A percentile compares a stretch with the other conserved stretches of the same genome.
Conservation (phyloP, 78 protist species). For the Monocercomonoides exilis region DNA sequence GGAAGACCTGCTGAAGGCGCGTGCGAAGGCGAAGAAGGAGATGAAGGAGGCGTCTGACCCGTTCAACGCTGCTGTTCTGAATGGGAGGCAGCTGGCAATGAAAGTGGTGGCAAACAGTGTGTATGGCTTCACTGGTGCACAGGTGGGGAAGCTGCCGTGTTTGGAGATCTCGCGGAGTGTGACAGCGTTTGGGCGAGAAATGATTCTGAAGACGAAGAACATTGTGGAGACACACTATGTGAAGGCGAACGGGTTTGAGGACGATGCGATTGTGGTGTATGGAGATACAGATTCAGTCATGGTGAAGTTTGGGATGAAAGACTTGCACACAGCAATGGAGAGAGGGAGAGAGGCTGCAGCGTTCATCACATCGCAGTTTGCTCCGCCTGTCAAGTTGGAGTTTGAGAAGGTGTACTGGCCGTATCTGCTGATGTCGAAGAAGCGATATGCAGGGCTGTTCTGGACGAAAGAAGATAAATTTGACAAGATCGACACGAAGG, state of each 20-base stretch:
- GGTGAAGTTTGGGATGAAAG: conserved; percentile 79
- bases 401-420: conserved; percentile 96
- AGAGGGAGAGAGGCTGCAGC: conserved; percentile 71
- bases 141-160: conserved; percentile 94
- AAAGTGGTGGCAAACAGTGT: conserved; percentile 95
- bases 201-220: conserved; percentile 81
- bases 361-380: conserved; percentile 58
- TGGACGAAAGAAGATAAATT: conserved; percentile 76
- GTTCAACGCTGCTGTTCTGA: conserved; percentile 68
- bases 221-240: conserved; percentile 66
- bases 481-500: conserved; percentile 95
- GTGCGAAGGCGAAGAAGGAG: conserved; percentile 82
- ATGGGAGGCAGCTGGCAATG: conserved; percentile 98
- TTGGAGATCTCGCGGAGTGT: conserved; percentile 82
- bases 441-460: conserved; percentile 96
- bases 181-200: conserved; percentile 94
- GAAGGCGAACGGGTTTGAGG: conserved; percentile 69
- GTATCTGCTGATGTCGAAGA: conserved; percentile 90
- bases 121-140: conserved; percentile 99
- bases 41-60: conserved; percentile 86
- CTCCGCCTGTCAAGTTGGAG: conserved; percentile 88
- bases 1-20: conserved; percentile 84
- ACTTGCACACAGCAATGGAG: conserved; percentile 64
- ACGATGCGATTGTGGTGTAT: conserved; percentile 82
- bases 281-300: conserved; percentile 99